Conservation (phyloP, 1,139 yeast species). For the Hyphopichia wangnamkhiaoensis region DNA sequence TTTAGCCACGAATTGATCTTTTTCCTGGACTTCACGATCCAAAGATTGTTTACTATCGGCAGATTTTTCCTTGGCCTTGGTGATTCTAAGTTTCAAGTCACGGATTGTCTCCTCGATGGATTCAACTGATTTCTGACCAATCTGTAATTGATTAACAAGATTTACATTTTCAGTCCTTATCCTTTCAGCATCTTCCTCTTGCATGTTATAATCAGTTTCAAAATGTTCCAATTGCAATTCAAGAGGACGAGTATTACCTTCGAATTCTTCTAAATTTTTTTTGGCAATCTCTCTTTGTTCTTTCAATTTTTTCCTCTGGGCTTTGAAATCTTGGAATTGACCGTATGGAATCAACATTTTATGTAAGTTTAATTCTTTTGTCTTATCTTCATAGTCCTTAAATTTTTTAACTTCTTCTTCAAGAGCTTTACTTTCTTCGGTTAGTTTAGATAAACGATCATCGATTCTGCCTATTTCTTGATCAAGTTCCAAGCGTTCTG, state of each 20-base stretch:
- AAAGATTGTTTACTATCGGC: neutral
- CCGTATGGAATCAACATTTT: conserved; percentile 62
- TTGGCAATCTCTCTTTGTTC: conserved; percentile 43
- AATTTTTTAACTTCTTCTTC: conserved; percentile 42
- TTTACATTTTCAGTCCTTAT: neutral
- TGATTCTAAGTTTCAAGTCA: conserved; percentile 20
- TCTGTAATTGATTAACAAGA: neutral
- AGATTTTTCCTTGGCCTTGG: conserved; percentile 6
- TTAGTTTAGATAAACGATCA: conserved; percentile 28
- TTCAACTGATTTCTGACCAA: conserved; percentile 12
- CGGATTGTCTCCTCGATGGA: conserved; percentile 17
- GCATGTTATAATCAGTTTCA: conserved; percentile 5
- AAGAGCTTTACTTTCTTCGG: conserved; percentile 30
- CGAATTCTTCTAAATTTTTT: conserved; percentile 30
- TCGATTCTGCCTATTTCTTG: conserved; percentile 31
- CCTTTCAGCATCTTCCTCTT: neutral
- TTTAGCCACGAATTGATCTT: conserved; percentile 14
- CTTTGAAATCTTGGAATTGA: conserved; percentile 53
- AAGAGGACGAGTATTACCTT: conserved; percentile 31
- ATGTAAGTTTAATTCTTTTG: conserved; percentile 49
- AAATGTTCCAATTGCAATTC: conserved; percentile 16
- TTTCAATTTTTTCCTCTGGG: conserved; percentile 41
- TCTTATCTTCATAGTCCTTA: conserved; percentile 40
- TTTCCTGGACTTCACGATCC: conserved; percentile 16
- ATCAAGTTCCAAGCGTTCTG: conserved; percentile 26